These are phyloP conservation scores for Cercospora zeae-maydis DNA, from an alignment of 2,329 filamentous ascomycete species.

Conservation along the genomic window DNA sequence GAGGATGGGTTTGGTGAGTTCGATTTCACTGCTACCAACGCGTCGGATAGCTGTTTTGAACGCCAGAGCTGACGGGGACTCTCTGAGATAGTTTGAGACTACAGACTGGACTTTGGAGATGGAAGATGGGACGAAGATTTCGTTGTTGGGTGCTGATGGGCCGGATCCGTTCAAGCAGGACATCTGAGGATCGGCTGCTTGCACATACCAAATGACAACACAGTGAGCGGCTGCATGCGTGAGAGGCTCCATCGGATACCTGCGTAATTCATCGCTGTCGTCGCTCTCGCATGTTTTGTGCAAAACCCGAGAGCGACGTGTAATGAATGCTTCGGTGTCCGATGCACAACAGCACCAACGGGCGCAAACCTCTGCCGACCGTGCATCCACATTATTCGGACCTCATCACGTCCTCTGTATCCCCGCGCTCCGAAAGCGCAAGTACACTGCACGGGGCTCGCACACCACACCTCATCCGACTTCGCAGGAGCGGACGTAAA, in stretches of 20 bases:
- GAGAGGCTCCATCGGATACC: background rate
- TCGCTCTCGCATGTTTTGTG: background rate
- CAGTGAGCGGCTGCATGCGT: background rate
- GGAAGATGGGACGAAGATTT: constrained; percentile 63
- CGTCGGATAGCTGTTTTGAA: background rate
- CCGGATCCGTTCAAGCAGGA: constrained; percentile 59
- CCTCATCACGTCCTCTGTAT: background rate
- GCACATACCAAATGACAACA: background rate
- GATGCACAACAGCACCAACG: background rate
- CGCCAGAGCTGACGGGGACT: constrained; percentile 4
- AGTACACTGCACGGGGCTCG: background rate
- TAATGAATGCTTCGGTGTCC: background rate
- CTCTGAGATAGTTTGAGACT: constrained; percentile 68
- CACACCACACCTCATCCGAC: background rate
- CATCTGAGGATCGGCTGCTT: background rate
- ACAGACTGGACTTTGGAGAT: constrained; percentile 82
- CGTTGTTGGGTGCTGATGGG: constrained; percentile 65
- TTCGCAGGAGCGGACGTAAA: background rate
- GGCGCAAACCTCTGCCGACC: background rate
- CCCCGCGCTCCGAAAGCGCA: background rate
- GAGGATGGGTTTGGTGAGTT: constrained; percentile 56
- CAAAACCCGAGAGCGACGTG: background rate
- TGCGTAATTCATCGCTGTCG: background rate
- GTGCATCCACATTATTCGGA: background rate
- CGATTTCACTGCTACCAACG: background rate